phyloP scores from a whole-genome alignment of 306 rosid genomes.

The Lathyrus tuberosus region DNA sequence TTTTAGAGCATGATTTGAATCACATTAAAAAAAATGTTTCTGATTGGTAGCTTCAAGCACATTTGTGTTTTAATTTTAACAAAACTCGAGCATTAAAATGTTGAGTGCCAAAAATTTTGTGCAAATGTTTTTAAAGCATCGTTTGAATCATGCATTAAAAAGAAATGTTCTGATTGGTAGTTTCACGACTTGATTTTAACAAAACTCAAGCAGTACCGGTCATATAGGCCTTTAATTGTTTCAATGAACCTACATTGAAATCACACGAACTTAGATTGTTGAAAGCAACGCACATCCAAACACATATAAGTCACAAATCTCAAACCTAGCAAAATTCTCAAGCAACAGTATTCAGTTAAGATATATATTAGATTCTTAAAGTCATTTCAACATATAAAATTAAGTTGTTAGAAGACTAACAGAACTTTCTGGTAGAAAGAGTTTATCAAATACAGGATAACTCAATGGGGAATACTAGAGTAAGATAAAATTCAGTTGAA shows the following conservation, averaged over 20 bases:
- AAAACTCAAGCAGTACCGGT: background rate
- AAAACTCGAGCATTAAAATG: too few species aligned
- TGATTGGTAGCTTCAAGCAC: too few species aligned
- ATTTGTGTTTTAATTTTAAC: too few species aligned
- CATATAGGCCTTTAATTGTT: background rate
- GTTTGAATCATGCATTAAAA: too few species aligned
- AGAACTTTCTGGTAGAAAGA: background rate
- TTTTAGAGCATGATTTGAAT: too few species aligned
- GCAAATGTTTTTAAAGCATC: too few species aligned
- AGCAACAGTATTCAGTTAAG: background rate
- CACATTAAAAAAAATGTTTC: too few species aligned
- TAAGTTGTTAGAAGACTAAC: background rate
- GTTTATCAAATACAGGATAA: background rate
- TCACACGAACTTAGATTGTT: background rate
- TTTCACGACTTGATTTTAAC: background rate
- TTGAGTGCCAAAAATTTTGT: too few species aligned
- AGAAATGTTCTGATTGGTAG: background rate
- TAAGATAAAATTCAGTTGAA: background rate
- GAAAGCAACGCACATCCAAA: background rate
- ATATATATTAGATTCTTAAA: background rate
- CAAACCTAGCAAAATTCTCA: background rate
- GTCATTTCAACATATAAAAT: background rate
- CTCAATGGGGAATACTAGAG: background rate
- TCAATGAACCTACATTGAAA: background rate
- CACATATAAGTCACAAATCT: background rate